Conservation (phyloP, 2,329 filamentous ascomycete genomes). For the Xylaria sp. region DNA sequence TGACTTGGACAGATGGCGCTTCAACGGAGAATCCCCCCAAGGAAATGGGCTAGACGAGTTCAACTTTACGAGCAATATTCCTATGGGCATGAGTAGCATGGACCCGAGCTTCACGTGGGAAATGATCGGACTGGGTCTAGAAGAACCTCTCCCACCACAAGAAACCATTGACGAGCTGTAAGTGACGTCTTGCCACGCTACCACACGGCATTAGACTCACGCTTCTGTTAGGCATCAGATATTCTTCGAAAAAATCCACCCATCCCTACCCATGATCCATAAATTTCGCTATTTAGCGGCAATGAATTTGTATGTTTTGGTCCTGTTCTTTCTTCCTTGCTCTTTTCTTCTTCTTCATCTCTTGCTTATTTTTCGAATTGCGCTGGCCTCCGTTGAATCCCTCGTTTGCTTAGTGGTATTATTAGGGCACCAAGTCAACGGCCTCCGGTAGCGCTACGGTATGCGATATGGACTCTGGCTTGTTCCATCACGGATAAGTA, state of each 20-base stretch:
- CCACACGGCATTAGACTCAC: conserved; percentile 26
- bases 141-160: conserved; percentile 68
- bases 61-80: conserved; percentile 63
- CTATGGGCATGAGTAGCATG: conserved; percentile 62
- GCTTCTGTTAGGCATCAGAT: conserved; percentile 72
- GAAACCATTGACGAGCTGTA: conserved; percentile 84
- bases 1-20: conserved; percentile 67
- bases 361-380: neutral
- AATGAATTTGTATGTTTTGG: conserved; percentile 75
- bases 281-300: conserved; percentile 86
- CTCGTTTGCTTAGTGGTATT: conserved; percentile 32
- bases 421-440: conserved; percentile 79
- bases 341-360: too few species aligned
- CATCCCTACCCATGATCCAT: conserved; percentile 88
- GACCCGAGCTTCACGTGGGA: conserved; percentile 81
- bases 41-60: conserved; percentile 64
- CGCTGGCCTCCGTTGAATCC: neutral
- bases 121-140: conserved; percentile 69
- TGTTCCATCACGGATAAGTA: conserved; percentile 88
- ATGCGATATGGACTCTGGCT: conserved; percentile 97
- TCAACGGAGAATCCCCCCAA: conserved; percentile 64
- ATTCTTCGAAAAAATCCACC: conserved; percentile 92
- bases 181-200: conserved; percentile 44
- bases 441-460: conserved; percentile 87
- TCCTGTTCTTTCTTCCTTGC: neutral